A percentile compares a stretch with the other conserved stretches of the same genome.
Evolutionary conservation across 108 stramenopile genomes (phyloP).

Genomic region (Nitzschia palea): DNA sequence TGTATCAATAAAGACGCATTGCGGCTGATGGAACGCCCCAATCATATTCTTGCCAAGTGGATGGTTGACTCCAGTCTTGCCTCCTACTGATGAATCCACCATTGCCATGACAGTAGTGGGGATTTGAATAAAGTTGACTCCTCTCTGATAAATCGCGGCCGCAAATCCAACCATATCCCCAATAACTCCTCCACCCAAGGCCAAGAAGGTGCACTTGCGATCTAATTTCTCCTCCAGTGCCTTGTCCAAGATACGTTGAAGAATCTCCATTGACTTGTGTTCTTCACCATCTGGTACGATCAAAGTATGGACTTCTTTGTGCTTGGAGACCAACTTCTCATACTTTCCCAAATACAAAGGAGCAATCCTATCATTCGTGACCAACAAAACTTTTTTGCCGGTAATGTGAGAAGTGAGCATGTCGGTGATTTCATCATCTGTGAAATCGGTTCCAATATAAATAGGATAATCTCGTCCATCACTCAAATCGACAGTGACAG

Average conservation of each 20-base stretch:
- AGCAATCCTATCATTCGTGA: constrained; percentile 82
- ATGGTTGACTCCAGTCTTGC: constrained; percentile 98
- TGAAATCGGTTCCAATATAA: constrained; percentile 79
- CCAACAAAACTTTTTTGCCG: constrained; percentile 61
- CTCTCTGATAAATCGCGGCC: constrained; percentile 95
- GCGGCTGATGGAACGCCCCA: constrained; percentile 98
- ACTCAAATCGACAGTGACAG: constrained; percentile 75
- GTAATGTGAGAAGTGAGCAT: constrained; percentile 57
- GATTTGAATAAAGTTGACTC: constrained; percentile 94
- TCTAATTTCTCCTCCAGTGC: constrained; percentile 76
- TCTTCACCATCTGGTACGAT: constrained; percentile 88
- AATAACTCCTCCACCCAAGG: constrained; percentile 97
- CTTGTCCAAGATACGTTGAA: constrained; percentile 71
- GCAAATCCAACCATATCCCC: constrained; percentile 99
- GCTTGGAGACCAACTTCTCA: constrained; percentile 36
- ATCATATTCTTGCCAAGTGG: constrained; percentile 98
- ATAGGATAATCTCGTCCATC: constrained; percentile 88
- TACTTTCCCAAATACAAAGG: constrained; percentile 79
- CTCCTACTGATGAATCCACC: constrained; percentile 97
- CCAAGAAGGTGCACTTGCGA: constrained; percentile 92
- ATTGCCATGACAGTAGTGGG: constrained; percentile 99
- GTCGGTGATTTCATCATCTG: constrained; percentile 50
- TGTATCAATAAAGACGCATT: constrained; percentile 92
- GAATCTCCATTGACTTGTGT: constrained; percentile 67
- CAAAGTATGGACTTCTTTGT: constrained; percentile 61